Percentiles rank a stretch among this genome's conserved stretches.
Evolutionary conservation across 2,329 filamentous ascomycete species (phyloP).

Genomic region (Zymoseptoria pseudotritici): DNA sequence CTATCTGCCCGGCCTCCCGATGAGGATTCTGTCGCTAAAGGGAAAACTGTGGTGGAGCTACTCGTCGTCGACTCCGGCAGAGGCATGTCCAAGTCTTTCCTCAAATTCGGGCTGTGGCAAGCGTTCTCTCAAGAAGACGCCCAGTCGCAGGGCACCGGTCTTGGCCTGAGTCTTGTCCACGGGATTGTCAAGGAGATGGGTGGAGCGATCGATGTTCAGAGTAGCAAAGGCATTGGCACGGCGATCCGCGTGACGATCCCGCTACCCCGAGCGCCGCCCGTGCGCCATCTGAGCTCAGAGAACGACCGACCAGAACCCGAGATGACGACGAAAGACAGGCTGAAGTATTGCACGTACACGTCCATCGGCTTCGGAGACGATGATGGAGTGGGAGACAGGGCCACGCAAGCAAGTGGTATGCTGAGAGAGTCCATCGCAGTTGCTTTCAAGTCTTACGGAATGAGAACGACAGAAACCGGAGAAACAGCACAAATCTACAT

Average conservation of each 20-base stretch:
- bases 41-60: slow-evolving; percentile 2
- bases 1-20: neutral
- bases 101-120: slow-evolving; percentile 25
- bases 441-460: neutral
- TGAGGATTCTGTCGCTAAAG: neutral
- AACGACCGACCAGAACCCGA: neutral
- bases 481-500: neutral
- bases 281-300: neutral
- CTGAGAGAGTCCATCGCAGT: neutral
- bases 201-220: slow-evolving; percentile 23
- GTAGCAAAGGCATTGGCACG: slow-evolving; percentile 23
- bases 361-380: neutral
- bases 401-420: neutral
- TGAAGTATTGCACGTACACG: neutral
- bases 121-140: slow-evolving; percentile 31
- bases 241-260: slow-evolving; percentile 4
- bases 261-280: neutral
- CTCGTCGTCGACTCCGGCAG: slow-evolving; percentile 27
- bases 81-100: slow-evolving; percentile 28
- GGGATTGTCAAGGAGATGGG: slow-evolving; percentile 23
- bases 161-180: slow-evolving; percentile 32
- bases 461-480: neutral
- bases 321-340: neutral
- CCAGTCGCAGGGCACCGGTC: slow-evolving; percentile 27
- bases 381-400: neutral